Evolutionary conservation across 345 rosid species (phyloP).

Genomic region (Erodium maritimum): DNA sequence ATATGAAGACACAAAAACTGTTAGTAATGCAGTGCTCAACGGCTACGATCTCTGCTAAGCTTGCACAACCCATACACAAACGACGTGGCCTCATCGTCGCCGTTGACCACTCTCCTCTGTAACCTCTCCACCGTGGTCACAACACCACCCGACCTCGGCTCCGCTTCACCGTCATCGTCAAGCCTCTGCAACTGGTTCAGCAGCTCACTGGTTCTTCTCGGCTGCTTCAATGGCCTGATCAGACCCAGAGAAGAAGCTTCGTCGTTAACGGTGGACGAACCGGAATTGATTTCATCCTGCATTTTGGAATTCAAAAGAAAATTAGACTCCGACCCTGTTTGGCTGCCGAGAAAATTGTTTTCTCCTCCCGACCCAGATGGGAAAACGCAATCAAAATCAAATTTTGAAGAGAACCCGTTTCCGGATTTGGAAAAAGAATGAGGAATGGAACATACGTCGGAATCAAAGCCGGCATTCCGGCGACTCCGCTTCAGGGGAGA

Average conservation of each 20-base stretch:
- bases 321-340: not conserved
- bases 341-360: not conserved
- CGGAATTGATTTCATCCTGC: slow-evolving; percentile 48
- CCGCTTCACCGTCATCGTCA: slow-evolving; percentile 8
- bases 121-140: slow-evolving; percentile 23
- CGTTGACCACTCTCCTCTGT: slow-evolving; percentile 13
- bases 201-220: slow-evolving; percentile 9
- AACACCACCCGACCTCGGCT: slow-evolving; percentile 26
- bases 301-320: not conserved
- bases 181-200: slow-evolving; percentile 1
- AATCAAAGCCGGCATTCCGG: slow-evolving; percentile 18
- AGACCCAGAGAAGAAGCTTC: slow-evolving; percentile 15
- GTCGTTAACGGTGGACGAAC: slow-evolving; percentile 14
- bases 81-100: slow-evolving; percentile 19
- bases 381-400: not conserved
- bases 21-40: slow-evolving; percentile 7
- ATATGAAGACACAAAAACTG: not conserved
- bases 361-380: not conserved
- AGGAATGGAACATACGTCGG: slow-evolving; percentile 28
- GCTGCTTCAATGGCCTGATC: slow-evolving; percentile 25
- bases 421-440: not conserved
- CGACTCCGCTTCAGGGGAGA: slow-evolving; percentile 30
- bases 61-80: slow-evolving; percentile 18
- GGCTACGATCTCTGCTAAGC: slow-evolving; percentile 25
- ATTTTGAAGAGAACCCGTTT: not conserved